Conservation (phyloP, 441 rosid genomes). For the Melastoma candidum region DNA sequence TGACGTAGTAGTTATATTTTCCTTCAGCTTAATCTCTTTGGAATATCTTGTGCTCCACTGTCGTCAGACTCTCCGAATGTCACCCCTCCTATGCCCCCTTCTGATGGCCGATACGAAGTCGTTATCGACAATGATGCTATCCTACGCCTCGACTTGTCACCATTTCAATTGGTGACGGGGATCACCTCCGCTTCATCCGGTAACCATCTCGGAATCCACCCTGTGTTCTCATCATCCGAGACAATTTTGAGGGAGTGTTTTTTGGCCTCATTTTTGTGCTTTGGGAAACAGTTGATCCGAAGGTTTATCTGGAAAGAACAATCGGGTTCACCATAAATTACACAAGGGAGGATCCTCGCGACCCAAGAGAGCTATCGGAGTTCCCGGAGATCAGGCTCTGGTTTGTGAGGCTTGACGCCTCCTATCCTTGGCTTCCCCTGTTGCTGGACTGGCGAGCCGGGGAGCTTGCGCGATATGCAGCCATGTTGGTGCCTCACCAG, state of each 20-base stretch:
- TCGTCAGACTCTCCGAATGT: conserved; percentile 35
- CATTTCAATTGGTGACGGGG: conserved; percentile 56
- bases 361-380: conserved; percentile 68
- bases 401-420: conserved; percentile 80
- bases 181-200: conserved; percentile 49
- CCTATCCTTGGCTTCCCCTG: conserved; percentile 83
- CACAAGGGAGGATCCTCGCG: conserved; percentile 49
- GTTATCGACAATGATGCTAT: conserved; percentile 45
- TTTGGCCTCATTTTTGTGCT: neutral
- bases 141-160: conserved; percentile 52
- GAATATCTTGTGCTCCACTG: neutral
- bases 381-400: conserved; percentile 77
- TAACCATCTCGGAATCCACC: conserved; percentile 9
- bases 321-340: conserved; percentile 73
- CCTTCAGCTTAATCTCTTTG: neutral
- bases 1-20: neutral
- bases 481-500: conserved; percentile 88
- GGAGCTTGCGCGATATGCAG: conserved; percentile 65
- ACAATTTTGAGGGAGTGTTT: neutral
- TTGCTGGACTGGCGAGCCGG: conserved; percentile 90
- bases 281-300: conserved; percentile 38
- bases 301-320: conserved; percentile 44
- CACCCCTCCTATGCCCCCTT: conserved; percentile 72
- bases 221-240: neutral
- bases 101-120: conserved; percentile 55